These are phyloP conservation scores for Globisporangium paddicum DNA, from an alignment of 352 stramenopile genomes.

Conservation along the genomic window DNA sequence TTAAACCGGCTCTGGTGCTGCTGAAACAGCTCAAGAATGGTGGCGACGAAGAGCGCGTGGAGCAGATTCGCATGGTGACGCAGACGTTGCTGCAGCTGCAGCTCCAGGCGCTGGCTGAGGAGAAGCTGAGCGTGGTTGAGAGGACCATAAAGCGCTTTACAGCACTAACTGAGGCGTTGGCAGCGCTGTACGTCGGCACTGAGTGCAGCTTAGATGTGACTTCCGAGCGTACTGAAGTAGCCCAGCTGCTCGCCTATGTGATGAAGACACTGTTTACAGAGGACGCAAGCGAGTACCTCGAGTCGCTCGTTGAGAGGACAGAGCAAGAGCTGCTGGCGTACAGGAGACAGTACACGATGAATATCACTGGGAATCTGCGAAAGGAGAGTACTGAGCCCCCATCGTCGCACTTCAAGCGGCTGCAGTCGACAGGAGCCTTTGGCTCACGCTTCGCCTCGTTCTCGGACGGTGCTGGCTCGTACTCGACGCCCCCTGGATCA, in stretches of 20 bases:
- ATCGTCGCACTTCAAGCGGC: constrained; percentile 16
- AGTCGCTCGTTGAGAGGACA: constrained; percentile 31
- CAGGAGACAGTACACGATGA: constrained; percentile 34
- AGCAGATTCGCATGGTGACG: constrained; percentile 33
- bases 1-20: constrained; percentile 24
- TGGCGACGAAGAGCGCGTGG: constrained; percentile 14
- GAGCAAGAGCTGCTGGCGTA: constrained; percentile 34
- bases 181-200: background rate
- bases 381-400: constrained; percentile 23
- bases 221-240: constrained; percentile 9
- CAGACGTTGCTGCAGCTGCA: constrained; percentile 37
- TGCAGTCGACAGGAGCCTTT: constrained; percentile 15
- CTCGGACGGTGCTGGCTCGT: constrained; percentile 14
- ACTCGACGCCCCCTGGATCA: background rate
- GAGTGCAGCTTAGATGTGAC: background rate
- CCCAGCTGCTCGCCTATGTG: constrained; percentile 25
- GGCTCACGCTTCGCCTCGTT: constrained; percentile 41
- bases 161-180: constrained; percentile 18
- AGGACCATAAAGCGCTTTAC: constrained; percentile 31
- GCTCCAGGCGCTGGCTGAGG: constrained; percentile 24
- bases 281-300: constrained; percentile 42
- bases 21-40: constrained; percentile 22
- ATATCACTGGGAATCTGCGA: constrained; percentile 21
- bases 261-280: constrained; percentile 36
- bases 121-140: constrained; percentile 37